phyloP scores from a whole-genome alignment of 192 early-diverging fungal species.

The Anaeromyces robustus region DNA sequence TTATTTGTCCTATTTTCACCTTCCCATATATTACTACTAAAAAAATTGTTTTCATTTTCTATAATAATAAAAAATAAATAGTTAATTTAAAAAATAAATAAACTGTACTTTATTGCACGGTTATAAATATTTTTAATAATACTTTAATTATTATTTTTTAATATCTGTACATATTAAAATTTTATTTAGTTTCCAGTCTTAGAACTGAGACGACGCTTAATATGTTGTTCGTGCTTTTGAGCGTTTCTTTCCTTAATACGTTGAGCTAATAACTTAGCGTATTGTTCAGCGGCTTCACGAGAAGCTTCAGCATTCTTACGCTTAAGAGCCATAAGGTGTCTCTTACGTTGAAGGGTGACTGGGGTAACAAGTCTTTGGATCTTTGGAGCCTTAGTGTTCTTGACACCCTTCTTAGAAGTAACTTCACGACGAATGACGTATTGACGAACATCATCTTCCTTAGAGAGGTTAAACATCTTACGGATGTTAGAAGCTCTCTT shows the following conservation, averaged over 20 bases:
- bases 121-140: not conserved
- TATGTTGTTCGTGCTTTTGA: conserved; percentile 50
- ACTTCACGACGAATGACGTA: conserved; percentile 98
- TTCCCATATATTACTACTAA: too few relatives aligned
- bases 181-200: not conserved
- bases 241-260: conserved; percentile 92
- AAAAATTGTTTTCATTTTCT: too few relatives aligned
- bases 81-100: not conserved
- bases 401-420: conserved; percentile 58
- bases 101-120: not conserved
- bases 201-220: conserved; percentile 45
- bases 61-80: not conserved
- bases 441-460: conserved; percentile 99
- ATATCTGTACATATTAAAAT: not conserved
- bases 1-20: too few relatives aligned
- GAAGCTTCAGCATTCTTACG: conserved; percentile 61
- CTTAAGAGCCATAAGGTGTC: conserved; percentile 77
- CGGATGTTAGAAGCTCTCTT: conserved; percentile 98
- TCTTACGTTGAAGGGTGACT: conserved; percentile 89
- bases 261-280: conserved; percentile 74
- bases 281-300: conserved; percentile 61
- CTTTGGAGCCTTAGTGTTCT: conserved; percentile 94
- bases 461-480: conserved; percentile 95
- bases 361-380: conserved; percentile 99
- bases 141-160: not conserved